Evolutionary conservation across 352 stramenopile genomes (phyloP).

Genomic region (Phytophthora pini): DNA sequence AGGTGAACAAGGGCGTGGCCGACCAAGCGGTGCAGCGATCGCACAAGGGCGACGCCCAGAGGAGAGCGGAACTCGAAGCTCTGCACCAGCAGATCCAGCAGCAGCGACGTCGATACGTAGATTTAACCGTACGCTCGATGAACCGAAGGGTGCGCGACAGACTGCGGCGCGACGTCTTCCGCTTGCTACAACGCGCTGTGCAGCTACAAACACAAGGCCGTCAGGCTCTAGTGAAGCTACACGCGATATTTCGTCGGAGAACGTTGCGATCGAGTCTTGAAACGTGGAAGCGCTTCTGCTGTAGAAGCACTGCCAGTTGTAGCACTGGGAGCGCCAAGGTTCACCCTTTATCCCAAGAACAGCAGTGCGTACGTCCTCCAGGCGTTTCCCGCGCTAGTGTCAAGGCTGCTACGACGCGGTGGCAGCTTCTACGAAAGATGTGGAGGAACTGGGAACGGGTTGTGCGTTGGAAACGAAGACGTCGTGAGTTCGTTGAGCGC

Average conservation of each 20-base stretch:
- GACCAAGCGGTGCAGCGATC: slow-evolving; percentile 51
- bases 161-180: slow-evolving; percentile 34
- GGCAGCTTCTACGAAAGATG: slow-evolving; percentile 21
- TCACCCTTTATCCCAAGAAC: slow-evolving; percentile 4
- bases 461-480: slow-evolving; percentile 16
- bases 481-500: slow-evolving; percentile 5
- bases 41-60: slow-evolving; percentile 38
- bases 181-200: slow-evolving; percentile 9
- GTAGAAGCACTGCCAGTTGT: neutral
- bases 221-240: slow-evolving; percentile 8
- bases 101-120: slow-evolving; percentile 33
- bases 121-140: slow-evolving; percentile 25
- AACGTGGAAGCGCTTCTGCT: slow-evolving; percentile 15
- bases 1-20: slow-evolving; percentile 66
- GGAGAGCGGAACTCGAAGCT: slow-evolving; percentile 40
- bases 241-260: slow-evolving; percentile 10
- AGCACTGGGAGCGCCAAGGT: slow-evolving; percentile 14
- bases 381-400: neutral
- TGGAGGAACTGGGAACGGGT: slow-evolving; percentile 29
- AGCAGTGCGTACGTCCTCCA: neutral
- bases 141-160: slow-evolving; percentile 19
- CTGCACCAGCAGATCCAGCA: slow-evolving; percentile 29
- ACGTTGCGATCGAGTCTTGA: slow-evolving; percentile 15
- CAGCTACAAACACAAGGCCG: slow-evolving; percentile 14
- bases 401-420: neutral